These are phyloP conservation scores for Albizia julibrissin DNA, from an alignment of 306 rosid species.

Conservation along the genomic window DNA sequence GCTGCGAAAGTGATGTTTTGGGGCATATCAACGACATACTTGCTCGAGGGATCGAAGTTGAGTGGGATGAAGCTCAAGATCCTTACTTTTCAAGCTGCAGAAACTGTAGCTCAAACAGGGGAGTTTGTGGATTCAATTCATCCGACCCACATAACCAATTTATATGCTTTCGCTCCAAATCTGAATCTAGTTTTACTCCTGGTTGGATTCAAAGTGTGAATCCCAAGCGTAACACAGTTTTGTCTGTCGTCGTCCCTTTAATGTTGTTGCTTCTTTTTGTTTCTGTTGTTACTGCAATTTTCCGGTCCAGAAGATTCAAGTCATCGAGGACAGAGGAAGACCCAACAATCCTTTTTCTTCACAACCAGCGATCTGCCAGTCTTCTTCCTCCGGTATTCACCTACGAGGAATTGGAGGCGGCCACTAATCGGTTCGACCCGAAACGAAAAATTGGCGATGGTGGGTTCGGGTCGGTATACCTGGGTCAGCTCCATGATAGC, in stretches of 20 bases:
- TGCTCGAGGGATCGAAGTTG: conserved; percentile 51
- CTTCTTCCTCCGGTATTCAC: conserved; percentile 87
- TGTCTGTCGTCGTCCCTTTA: conserved; percentile 43
- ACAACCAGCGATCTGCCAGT: conserved; percentile 61
- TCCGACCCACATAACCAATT: conserved; percentile 57
- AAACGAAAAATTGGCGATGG: conserved; percentile 95
- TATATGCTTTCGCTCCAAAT: conserved; percentile 49
- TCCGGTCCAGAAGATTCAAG: conserved; percentile 47
- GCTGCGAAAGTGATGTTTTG: conserved; percentile 69
- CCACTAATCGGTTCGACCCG: conserved; percentile 75
- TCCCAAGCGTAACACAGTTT: conserved; percentile 41
- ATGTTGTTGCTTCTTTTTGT: conserved; percentile 46
- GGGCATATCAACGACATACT: conserved; percentile 54
- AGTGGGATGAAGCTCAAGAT: conserved; percentile 77
- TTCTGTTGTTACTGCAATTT: conserved; percentile 26
- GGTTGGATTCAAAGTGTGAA: conserved; percentile 50
- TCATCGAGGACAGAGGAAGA: conserved; percentile 54
- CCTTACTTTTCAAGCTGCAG: conserved; percentile 63
- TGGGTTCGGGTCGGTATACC: conserved; percentile 87
- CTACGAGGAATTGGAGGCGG: conserved; percentile 68
- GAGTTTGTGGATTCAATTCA: conserved; percentile 75
- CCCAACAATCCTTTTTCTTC: conserved; percentile 75
- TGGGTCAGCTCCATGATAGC: conserved; percentile 72
- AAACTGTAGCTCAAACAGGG: conserved; percentile 45
- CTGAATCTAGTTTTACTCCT: conserved; percentile 41